A percentile compares a stretch with the other conserved stretches of the same genome.
Evolutionary conservation across 116 monocot species (phyloP).

Genomic region (Phalaenopsis hybrid): DNA sequence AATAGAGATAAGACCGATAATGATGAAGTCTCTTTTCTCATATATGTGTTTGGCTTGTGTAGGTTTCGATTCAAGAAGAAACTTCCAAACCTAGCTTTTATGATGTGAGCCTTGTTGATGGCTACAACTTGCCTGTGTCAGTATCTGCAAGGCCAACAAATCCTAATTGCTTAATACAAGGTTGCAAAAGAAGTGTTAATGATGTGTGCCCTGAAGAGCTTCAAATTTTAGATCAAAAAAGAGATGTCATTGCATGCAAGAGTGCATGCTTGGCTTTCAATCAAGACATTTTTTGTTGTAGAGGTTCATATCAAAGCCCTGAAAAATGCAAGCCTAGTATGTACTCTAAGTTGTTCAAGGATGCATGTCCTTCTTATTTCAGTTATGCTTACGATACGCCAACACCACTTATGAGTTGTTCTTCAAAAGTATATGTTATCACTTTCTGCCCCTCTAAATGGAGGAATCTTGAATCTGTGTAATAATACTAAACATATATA

Average conservation of each 20-base stretch:
- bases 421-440: slow-evolving; percentile 31
- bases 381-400: slow-evolving; percentile 60
- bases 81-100: slow-evolving; percentile 47
- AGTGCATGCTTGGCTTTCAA: slow-evolving; percentile 64
- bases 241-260: slow-evolving; percentile 54
- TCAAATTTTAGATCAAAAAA: slow-evolving; percentile 25
- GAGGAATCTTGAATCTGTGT: slow-evolving; percentile 1
- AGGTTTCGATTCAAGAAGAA: slow-evolving; percentile 37
- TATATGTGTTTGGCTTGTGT: not conserved
- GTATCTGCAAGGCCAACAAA: slow-evolving; percentile 33
- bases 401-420: slow-evolving; percentile 27
- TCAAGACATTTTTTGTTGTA: slow-evolving; percentile 53
- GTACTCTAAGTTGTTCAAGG: slow-evolving; percentile 62
- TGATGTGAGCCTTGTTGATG: slow-evolving; percentile 66
- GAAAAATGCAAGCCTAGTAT: slow-evolving; percentile 37
- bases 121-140: slow-evolving; percentile 56
- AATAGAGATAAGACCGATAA: too few relatives aligned
- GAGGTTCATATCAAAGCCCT: slow-evolving; percentile 33
- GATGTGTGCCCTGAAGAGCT: slow-evolving; percentile 53
- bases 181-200: slow-evolving; percentile 42
- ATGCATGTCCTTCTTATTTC: slow-evolving; percentile 56
- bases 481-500: not conserved
- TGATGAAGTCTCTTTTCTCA: not conserved
- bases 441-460: slow-evolving; percentile 67
- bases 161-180: slow-evolving; percentile 35